Evolutionary conservation across 2,329 filamentous ascomycete species (phyloP).

Genomic region (Arthrocladium fulminans): DNA sequence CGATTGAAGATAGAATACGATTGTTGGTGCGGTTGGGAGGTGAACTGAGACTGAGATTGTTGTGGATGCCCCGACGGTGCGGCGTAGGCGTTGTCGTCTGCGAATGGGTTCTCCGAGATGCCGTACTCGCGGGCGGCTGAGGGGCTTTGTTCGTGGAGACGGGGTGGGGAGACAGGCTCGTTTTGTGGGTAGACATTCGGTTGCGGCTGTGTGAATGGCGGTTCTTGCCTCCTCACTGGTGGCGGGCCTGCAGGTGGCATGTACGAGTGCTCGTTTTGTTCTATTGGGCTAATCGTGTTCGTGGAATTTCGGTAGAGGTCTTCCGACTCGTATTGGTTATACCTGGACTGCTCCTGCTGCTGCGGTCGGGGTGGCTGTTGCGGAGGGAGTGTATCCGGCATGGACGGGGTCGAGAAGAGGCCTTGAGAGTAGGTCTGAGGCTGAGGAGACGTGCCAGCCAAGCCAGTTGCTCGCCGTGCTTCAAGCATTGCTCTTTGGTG

Average conservation of each 20-base stretch:
- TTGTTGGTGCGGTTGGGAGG: slow-evolving; percentile 2
- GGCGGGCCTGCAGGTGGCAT: slow-evolving; percentile 7
- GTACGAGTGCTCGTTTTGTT: slow-evolving; percentile 2
- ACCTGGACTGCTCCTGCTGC: neutral
- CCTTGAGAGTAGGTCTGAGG: slow-evolving; percentile 1
- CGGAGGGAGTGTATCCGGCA: slow-evolving; percentile 12
- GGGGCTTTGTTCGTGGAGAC: slow-evolving; percentile 5
- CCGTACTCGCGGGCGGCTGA: slow-evolving; percentile 15
- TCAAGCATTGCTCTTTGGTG: slow-evolving; percentile 70
- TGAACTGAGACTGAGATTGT: neutral
- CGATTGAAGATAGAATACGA: slow-evolving; percentile 15
- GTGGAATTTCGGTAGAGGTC: neutral
- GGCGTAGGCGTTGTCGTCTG: slow-evolving; percentile 18
- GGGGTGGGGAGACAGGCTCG: slow-evolving; percentile 2
- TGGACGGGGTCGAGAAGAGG: slow-evolving; percentile 15
- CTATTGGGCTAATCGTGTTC: neutral
- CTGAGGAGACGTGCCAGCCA: slow-evolving; percentile 8
- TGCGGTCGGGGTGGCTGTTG: slow-evolving; percentile 11
- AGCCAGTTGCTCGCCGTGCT: slow-evolving; percentile 38
- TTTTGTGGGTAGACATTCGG: neutral
- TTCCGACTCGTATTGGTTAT: neutral
- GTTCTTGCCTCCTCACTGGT: neutral
- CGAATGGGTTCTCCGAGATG: slow-evolving; percentile 20
- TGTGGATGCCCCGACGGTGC: neutral
- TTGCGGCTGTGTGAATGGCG: neutral